Evolutionary conservation across 164 flowering plant species (phyloP), one percentile per base, ranked within the genome.

Genomic region (Dillenia turbinata): DNA sequence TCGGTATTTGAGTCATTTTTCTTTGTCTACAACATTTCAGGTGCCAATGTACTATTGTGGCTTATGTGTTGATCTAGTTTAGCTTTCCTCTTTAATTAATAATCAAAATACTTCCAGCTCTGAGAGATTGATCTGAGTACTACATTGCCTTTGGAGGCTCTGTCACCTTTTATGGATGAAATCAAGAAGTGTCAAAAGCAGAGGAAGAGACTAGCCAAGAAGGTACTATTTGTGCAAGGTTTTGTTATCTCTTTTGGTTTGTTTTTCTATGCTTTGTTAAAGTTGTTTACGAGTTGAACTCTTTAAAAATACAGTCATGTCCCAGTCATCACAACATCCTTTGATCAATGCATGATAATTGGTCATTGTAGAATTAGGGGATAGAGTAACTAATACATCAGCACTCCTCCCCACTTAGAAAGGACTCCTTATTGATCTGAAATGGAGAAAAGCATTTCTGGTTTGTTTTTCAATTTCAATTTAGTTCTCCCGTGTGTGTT

Each of bases 21-120:
- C 97, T 49, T 78, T 94, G 47, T 89, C 99, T 14, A 89, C 99
- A 49, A 77, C 85, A 33, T 89, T 88, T 74, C 92, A 91, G 89
- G 98, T 87, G 68, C 47, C 44, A 44, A 9, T 9, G n/a, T 14
- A 44, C 47, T 53, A 7, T 10, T 47, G 15, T 15, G 10, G 10
- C 4, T 49, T 49, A 57, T 15, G 26, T 51, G 10, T 60, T 22
- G 8, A 33, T 33, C 57, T 15, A 26, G 6, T 14, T 60, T 12
- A 48, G 44, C 53, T 26, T 62, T 24, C 60, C 57, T 60, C 44
- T 49, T 19, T 14, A 61, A 33, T 51, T 47, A 9, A 10, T 2
- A 50, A 12, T 12, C 16, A 13, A 40, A 52, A 12, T 3, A 24
- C 33, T 56, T 75, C 59, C 89, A 93, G 97, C 83, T 94, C 43